Percentiles rank a stretch among this genome's conserved stretches.
phyloP scores from a whole-genome alignment of 1,139 yeast species.

The Sugiyamaella japonica region DNA sequence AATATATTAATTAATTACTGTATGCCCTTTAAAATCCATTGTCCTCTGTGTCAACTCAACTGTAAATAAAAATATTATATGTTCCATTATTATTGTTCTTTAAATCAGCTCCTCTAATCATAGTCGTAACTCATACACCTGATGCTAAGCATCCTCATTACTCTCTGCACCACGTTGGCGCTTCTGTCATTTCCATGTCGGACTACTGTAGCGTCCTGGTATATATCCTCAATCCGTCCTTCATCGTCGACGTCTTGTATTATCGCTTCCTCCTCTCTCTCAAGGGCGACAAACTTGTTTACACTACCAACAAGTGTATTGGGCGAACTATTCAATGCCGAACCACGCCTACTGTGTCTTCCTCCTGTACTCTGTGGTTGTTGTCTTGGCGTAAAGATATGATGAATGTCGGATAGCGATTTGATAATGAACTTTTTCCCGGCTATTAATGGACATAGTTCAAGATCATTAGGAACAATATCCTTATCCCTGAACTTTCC shows the following conservation, averaged over 20 bases:
- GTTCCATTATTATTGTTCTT: background rate
- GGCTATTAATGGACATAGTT: conserved; percentile 1
- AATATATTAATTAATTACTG: too few relatives aligned
- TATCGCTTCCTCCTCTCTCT: background rate
- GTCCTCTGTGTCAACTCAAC: too few relatives aligned
- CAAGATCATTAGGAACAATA: conserved; percentile 11
- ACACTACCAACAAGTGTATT: conserved; percentile 2
- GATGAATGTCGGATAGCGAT: conserved; percentile 11
- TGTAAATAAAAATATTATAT: too few relatives aligned
- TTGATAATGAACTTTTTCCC: conserved; percentile 9
- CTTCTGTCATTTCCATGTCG: background rate
- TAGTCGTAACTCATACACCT: background rate
- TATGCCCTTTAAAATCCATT: too few relatives aligned
- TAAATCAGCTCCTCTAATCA: too few relatives aligned
- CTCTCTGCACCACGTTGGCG: background rate
- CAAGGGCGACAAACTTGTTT: background rate
- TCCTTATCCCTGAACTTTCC: background rate
- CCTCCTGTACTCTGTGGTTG: background rate
- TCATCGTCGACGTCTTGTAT: background rate
- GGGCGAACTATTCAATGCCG: conserved; percentile 1
- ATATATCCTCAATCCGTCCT: background rate
- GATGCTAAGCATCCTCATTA: too few relatives aligned
- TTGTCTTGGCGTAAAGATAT: conserved; percentile 6
- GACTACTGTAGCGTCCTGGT: background rate
- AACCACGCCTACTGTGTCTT: background rate